Conservation (phyloP, 2,329 filamentous ascomycete species). For the Stemphylium lycopersici region DNA sequence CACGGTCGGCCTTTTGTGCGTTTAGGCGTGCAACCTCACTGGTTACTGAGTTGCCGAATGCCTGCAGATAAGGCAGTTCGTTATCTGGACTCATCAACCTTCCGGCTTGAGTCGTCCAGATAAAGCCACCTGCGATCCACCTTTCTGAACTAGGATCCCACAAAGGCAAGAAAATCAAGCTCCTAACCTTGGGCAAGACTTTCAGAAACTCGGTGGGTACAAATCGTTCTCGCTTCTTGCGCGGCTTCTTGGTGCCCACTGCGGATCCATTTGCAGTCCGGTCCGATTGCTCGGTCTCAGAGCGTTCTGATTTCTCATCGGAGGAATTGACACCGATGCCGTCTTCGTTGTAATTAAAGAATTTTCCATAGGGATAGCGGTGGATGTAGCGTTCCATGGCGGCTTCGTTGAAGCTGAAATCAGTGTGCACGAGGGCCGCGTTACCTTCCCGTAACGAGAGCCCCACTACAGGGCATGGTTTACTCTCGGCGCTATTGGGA, state of each 20-base stretch:
- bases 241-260: slow-evolving; percentile 15
- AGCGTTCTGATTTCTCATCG: slow-evolving; percentile 39
- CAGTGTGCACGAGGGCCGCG: slow-evolving; percentile 28
- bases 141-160: slow-evolving; percentile 44
- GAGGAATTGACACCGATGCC: slow-evolving; percentile 40
- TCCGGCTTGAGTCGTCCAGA: slow-evolving; percentile 41
- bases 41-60: slow-evolving; percentile 44
- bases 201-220: slow-evolving; percentile 42
- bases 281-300: slow-evolving; percentile 39
- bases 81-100: slow-evolving; percentile 40
- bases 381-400: slow-evolving; percentile 45
- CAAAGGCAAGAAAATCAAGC: slow-evolving; percentile 46
- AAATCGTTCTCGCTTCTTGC: slow-evolving; percentile 37
- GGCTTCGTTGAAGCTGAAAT: slow-evolving; percentile 40
- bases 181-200: slow-evolving; percentile 43
- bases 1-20: slow-evolving; percentile 40
- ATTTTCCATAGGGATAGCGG: slow-evolving; percentile 43
- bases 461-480: slow-evolving; percentile 33
- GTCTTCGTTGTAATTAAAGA: slow-evolving; percentile 45
- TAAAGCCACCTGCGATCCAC: slow-evolving; percentile 43
- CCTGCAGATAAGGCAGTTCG: slow-evolving; percentile 43
- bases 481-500: slow-evolving; percentile 21
- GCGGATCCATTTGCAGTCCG: slow-evolving; percentile 22
- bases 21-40: slow-evolving; percentile 41
- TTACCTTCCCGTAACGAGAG: slow-evolving; percentile 29